Evolutionary conservation across 192 early-diverging fungal species (phyloP).

Genomic region (Umbelopsis ramanniana): DNA sequence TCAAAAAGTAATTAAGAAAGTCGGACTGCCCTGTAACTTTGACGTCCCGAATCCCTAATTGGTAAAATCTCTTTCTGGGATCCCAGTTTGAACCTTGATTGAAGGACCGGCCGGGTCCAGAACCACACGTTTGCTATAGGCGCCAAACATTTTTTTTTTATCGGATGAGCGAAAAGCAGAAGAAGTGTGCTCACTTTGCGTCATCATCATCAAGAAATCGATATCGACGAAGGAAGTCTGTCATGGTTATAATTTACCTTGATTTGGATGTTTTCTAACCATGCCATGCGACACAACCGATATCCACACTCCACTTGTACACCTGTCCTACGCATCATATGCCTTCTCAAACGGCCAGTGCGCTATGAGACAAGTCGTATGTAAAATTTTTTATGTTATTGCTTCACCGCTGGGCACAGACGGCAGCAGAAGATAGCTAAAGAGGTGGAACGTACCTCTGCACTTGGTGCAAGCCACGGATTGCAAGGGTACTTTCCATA

Average conservation of each 20-base stretch:
- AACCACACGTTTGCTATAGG: background rate
- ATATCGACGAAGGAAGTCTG: background rate
- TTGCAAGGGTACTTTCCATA: slow-evolving; percentile 20
- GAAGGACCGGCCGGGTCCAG: background rate
- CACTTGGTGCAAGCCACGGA: background rate
- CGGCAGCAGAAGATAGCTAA: too few relatives aligned
- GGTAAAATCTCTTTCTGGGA: background rate
- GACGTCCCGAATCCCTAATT: background rate
- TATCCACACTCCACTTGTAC: background rate
- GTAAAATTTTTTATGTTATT: too few relatives aligned
- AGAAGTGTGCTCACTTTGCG: background rate
- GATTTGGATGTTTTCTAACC: background rate
- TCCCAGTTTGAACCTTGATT: slow-evolving; percentile 17
- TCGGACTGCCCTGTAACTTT: background rate
- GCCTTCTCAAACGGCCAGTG: background rate
- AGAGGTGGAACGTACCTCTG: too few relatives aligned
- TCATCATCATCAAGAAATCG: background rate
- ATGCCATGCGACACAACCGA: slow-evolving; percentile 8
- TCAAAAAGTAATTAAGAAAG: too few relatives aligned
- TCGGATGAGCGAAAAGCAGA: too few relatives aligned
- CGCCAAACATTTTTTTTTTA: background rate
- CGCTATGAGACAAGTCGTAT: too few relatives aligned
- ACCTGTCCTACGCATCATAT: background rate
- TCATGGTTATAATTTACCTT: slow-evolving; percentile 6
- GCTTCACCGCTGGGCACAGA: too few relatives aligned